Percentiles rank a stretch among this genome's conserved stretches.
Evolutionary conservation across 257 asterid genomes (phyloP).

Genomic region (Nicotiana tabacum): DNA sequence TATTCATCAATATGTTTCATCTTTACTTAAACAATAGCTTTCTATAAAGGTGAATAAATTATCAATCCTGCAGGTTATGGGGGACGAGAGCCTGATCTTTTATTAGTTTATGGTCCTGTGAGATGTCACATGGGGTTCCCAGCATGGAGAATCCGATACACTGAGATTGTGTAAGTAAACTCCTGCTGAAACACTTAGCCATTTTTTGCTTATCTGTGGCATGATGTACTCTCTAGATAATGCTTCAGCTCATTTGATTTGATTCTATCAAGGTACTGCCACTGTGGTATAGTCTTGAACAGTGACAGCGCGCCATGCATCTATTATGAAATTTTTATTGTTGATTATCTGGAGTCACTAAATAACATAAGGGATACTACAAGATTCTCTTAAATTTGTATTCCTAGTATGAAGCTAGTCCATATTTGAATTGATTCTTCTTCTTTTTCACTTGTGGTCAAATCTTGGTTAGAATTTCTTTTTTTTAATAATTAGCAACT

Average conservation of each 20-base stretch:
- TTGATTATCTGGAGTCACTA: not conserved
- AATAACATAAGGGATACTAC: not conserved
- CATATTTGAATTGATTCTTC: not conserved
- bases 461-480: not conserved
- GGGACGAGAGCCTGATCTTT: slow-evolving; percentile 72
- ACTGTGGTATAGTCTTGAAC: not conserved
- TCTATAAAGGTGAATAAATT: not conserved
- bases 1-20: slow-evolving; percentile 2
- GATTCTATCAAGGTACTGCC: not conserved
- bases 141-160: slow-evolving; percentile 89
- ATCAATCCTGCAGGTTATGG: slow-evolving; percentile 50
- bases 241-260: not conserved
- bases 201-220: not conserved
- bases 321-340: not conserved
- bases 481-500: too few species aligned
- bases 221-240: not conserved
- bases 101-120: slow-evolving; percentile 79
- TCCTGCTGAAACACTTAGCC: not conserved
- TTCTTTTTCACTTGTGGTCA: not conserved
- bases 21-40: not conserved
- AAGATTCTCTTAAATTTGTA: not conserved
- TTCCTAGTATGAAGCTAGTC: not conserved
- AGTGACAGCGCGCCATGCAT: not conserved
- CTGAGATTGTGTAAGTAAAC: slow-evolving; percentile 87
- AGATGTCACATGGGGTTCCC: slow-evolving; percentile 97